These are phyloP conservation scores for Coemansia sp. DNA, from an alignment of 192 early-diverging fungal genomes.

Conservation along the genomic window DNA sequence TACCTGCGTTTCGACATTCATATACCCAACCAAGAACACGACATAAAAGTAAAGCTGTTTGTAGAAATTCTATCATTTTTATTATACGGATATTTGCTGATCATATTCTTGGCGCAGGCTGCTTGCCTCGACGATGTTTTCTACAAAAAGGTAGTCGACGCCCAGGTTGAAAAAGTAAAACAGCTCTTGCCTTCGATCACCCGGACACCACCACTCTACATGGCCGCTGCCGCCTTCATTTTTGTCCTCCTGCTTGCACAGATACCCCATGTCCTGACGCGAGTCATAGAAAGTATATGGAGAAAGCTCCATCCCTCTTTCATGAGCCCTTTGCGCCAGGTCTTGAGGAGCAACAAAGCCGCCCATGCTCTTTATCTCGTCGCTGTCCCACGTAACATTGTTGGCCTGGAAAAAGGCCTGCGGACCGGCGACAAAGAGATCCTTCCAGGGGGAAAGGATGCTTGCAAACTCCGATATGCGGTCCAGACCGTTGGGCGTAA, in stretches of 20 bases:
- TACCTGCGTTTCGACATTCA: neutral
- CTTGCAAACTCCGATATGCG: conserved; percentile 22
- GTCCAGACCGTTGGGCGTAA: conserved; percentile 43
- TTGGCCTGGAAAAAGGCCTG: conserved; percentile 16
- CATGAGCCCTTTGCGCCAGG: conserved; percentile 26
- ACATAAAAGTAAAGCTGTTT: neutral
- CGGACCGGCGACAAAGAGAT: conserved; percentile 43
- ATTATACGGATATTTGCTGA: conserved; percentile 3
- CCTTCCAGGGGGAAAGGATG: conserved; percentile 52
- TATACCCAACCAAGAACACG: neutral
- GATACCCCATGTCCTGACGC: conserved; percentile 36
- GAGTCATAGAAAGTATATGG: conserved; percentile 54
- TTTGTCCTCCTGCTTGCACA: conserved; percentile 37
- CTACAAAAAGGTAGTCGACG: conserved; percentile 50
- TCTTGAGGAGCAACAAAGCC: conserved; percentile 31
- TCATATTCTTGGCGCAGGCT: conserved; percentile 16
- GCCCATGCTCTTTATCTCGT: conserved; percentile 34
- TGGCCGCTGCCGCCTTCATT: neutral
- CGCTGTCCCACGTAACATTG: conserved; percentile 36
- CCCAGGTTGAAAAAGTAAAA: conserved; percentile 42
- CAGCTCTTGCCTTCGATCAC: conserved; percentile 27
- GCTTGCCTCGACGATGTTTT: conserved; percentile 46
- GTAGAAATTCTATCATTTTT: neutral
- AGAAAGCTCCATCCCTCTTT: conserved; percentile 32
- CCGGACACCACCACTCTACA: conserved; percentile 18